Evolutionary conservation across 371 early-diverging fungal species (phyloP).

Genomic region (Mycotypha africana): DNA sequence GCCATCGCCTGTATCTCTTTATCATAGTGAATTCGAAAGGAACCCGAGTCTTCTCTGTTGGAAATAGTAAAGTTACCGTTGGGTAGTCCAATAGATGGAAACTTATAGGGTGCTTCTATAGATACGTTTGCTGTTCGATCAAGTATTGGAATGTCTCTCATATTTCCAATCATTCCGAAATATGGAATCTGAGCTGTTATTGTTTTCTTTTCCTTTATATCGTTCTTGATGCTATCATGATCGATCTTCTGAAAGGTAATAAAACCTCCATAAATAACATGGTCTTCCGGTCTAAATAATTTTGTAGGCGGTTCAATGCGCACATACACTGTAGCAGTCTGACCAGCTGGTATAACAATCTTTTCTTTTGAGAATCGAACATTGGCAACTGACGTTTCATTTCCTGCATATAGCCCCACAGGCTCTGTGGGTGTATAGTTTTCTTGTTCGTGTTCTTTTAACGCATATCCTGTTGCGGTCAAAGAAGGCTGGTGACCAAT

Average conservation of each 20-base stretch:
- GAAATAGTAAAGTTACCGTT: constrained; percentile 3
- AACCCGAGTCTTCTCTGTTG: background rate
- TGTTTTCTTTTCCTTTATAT: no score
- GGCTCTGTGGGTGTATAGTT: no score
- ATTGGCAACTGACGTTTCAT: constrained; percentile 19
- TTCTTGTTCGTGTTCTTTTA: no score
- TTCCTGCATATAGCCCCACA: constrained; percentile 3
- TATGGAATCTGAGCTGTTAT: constrained; percentile 16
- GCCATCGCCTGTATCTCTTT: background rate
- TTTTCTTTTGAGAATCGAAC: constrained; percentile 17
- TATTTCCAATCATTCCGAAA: constrained; percentile 27
- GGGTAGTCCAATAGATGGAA: constrained; percentile 19
- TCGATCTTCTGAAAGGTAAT: background rate
- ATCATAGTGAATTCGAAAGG: constrained; percentile 2
- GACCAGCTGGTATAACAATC: constrained; percentile 29
- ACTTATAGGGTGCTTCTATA: constrained; percentile 5
- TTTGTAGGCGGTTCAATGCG: constrained; percentile 31
- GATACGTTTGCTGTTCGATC: constrained; percentile 9
- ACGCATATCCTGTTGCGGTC: constrained; percentile 25
- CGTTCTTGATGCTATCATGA: background rate
- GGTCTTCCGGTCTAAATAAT: background rate
- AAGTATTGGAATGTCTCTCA: constrained; percentile 17
- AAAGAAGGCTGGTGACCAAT: constrained; percentile 29
- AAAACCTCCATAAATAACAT: constrained; percentile 25
- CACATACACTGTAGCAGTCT: constrained; percentile 28